Conservation (phyloP, 306 rosid genomes). For the Trifolium pratense region DNA sequence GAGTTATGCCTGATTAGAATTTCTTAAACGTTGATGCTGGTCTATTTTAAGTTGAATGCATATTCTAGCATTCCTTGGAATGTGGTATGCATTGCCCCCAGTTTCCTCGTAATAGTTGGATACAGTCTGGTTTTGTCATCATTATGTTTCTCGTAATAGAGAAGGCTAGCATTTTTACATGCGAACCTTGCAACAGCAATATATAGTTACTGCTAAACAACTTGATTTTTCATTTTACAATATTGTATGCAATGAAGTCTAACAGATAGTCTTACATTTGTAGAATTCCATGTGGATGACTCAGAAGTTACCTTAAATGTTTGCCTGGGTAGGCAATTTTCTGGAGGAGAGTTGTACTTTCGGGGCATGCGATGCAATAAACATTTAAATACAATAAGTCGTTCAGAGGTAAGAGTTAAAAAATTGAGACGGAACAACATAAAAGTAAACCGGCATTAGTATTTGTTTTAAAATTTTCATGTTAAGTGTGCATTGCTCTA, state of each 20-base stretch:
- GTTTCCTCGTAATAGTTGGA: not conserved
- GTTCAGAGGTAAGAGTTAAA: slow-evolving; percentile 55
- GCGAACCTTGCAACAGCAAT: slow-evolving; percentile 20
- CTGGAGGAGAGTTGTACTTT: slow-evolving; percentile 58
- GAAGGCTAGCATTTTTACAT: slow-evolving; percentile 29
- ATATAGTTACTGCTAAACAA: slow-evolving; percentile 7
- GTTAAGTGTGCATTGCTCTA: slow-evolving; percentile 11
- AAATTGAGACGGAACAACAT: slow-evolving; percentile 20
- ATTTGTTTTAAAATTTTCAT: slow-evolving; percentile 4
- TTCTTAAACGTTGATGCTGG: slow-evolving; percentile 21
- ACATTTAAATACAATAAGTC: slow-evolving; percentile 50
- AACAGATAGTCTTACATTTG: slow-evolving; percentile 35
- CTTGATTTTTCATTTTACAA: slow-evolving; percentile 17
- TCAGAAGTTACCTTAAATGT: slow-evolving; percentile 59
- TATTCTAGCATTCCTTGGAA: slow-evolving; percentile 19
- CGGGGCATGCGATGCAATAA: slow-evolving; percentile 62
- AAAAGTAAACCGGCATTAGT: slow-evolving; percentile 27
- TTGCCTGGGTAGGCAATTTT: slow-evolving; percentile 58
- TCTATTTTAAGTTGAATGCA: not conserved
- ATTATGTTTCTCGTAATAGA: slow-evolving; percentile 19
- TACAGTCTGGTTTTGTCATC: slow-evolving; percentile 8
- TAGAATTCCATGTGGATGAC: slow-evolving; percentile 64
- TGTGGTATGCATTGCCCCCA: slow-evolving; percentile 9
- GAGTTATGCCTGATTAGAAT: slow-evolving; percentile 31
- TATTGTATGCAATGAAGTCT: slow-evolving; percentile 16